Evolutionary conservation across 768 basidiomycete genomes (phyloP).

Genomic region (Auriculariales sp.): DNA sequence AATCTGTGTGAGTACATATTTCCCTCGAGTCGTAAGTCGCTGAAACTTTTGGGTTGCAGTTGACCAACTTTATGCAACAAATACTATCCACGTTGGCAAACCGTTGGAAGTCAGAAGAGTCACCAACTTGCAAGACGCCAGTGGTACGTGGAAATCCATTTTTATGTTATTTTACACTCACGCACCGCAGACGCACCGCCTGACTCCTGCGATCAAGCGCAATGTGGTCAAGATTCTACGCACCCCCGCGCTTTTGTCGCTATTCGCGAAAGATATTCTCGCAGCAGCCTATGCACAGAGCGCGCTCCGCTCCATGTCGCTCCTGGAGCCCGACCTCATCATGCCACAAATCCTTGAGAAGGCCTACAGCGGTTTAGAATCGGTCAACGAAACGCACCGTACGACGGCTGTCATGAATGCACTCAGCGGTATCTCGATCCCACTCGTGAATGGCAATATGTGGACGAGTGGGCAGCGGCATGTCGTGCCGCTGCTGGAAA

Average conservation of each 20-base stretch:
- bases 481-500: slow-evolving; percentile 71
- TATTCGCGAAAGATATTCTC: slow-evolving; percentile 77
- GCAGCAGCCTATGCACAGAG: slow-evolving; percentile 74
- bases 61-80: slow-evolving; percentile 59
- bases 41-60: slow-evolving; percentile 19
- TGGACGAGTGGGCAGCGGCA: slow-evolving; percentile 86
- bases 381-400: slow-evolving; percentile 87
- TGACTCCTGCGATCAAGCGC: slow-evolving; percentile 69
- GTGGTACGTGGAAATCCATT: slow-evolving; percentile 25
- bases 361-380: slow-evolving; percentile 82
- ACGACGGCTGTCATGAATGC: slow-evolving; percentile 85
- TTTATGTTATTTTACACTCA: background rate
- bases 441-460: slow-evolving; percentile 58
- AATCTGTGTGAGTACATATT: slow-evolving; percentile 26
- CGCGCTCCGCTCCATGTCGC: slow-evolving; percentile 60
- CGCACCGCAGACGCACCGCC: slow-evolving; percentile 40
- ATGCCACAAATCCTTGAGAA: slow-evolving; percentile 88
- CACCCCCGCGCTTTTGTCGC: slow-evolving; percentile 78
- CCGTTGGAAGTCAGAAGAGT: slow-evolving; percentile 67
- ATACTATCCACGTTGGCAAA: slow-evolving; percentile 64
- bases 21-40: background rate
- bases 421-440: slow-evolving; percentile 60
- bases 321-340: slow-evolving; percentile 69
- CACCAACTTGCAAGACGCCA: slow-evolving; percentile 65
- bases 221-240: slow-evolving; percentile 69